A percentile compares a stretch with the other conserved stretches of the same genome.
Evolutionary conservation across 371 early-diverging fungal species (phyloP).

Genomic region (Dinochytrium kinnereticum): DNA sequence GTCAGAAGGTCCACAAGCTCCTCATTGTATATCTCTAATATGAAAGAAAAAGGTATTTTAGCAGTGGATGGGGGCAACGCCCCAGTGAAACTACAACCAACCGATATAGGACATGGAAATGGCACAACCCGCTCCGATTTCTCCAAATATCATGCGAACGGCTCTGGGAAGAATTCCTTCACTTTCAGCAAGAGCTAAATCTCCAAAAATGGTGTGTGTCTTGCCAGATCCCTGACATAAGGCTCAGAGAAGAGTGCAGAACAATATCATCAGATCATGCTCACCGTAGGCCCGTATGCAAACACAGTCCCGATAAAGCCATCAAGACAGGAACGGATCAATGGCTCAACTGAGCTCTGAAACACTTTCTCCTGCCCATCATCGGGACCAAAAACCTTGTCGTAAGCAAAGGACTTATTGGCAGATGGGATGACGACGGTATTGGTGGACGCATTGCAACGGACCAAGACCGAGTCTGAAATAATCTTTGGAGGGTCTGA

Average conservation of each 20-base stretch:
- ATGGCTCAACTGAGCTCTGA: neutral
- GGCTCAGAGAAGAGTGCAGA: no score
- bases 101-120: neutral
- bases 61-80: no score
- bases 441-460: neutral
- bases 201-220: neutral
- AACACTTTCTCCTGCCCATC: neutral
- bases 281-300: neutral
- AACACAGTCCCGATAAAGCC: neutral
- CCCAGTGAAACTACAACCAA: no score
- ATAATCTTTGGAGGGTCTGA: no score
- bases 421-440: neutral
- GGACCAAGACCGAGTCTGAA: neutral
- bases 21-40: neutral
- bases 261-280: no score
- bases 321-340: neutral
- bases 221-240: neutral
- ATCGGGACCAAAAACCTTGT: neutral
- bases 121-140: neutral
- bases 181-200: neutral
- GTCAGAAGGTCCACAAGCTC: neutral
- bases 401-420: neutral
- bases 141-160: neutral
- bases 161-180: neutral
- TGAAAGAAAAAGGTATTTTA: neutral